Conservation (phyloP, 768 basidiomycete genomes). For the Xerocomellus dryophilus region DNA sequence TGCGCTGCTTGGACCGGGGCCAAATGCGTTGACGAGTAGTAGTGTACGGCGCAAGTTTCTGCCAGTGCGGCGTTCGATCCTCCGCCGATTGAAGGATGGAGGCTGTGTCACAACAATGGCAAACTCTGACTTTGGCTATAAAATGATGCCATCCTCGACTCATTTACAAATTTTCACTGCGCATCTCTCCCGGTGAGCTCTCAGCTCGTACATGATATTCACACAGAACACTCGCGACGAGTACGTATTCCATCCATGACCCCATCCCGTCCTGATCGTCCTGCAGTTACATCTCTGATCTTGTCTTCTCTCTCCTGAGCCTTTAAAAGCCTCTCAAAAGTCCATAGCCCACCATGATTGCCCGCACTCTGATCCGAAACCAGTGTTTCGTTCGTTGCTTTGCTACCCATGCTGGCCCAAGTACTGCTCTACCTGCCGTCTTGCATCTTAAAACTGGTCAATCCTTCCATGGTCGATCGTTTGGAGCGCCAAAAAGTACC, state of each 20-base stretch:
- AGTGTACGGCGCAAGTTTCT: no score
- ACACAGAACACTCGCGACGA: conserved; percentile 88
- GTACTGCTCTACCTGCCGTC: conserved; percentile 62
- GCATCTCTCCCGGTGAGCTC: conserved; percentile 10
- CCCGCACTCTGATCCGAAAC: conserved; percentile 49
- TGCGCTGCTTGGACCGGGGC: no score
- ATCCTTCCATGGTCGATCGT: conserved; percentile 84
- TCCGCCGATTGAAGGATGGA: no score
- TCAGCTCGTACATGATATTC: conserved; percentile 67
- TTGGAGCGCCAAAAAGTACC: conserved; percentile 82
- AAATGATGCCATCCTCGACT: conserved; percentile 5
- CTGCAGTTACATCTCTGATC: conserved; percentile 82
- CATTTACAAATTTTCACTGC: background rate
- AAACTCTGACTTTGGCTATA: conserved; percentile 17
- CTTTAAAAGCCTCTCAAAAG: conserved; percentile 25
- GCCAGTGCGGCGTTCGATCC: no score
- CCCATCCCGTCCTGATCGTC: conserved; percentile 22
- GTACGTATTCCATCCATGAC: conserved; percentile 40
- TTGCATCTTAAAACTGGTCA: conserved; percentile 94
- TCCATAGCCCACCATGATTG: conserved; percentile 48
- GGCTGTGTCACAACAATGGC: conserved; percentile 11
- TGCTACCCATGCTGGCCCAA: conserved; percentile 60
- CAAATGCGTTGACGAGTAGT: no score
- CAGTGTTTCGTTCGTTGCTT: conserved; percentile 55
- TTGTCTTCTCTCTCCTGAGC: conserved; percentile 74